Evolutionary conservation across 257 asterid species (phyloP), one percentile per base, ranked within the genome.

Genomic region (Przewalskia tangutica): DNA sequence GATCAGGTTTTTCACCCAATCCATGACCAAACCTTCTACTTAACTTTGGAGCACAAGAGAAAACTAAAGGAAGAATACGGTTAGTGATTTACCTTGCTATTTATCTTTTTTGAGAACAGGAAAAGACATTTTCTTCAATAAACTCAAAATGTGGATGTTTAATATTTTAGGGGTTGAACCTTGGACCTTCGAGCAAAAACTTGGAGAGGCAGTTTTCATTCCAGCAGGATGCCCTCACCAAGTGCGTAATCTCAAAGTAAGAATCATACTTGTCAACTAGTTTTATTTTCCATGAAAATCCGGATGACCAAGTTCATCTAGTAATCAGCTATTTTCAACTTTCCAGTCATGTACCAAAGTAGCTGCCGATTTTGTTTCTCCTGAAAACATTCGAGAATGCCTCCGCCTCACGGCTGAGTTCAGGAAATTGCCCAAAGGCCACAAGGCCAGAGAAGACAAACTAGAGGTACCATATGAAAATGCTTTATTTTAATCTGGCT

Each of bases 141-240:
- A 27, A 81, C 77, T 62, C 79, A 82, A 55, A n/a, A 34, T 27
- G 55, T 67, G 9, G 5, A 9, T 27, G 67, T 59, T 34, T 79
- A 67, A 34, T 18, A 58, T 76, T 84, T 56, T 87, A 95, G 99
- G 97, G 78, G 59, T 95, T 63, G 99, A 94, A 85, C 93, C 99
- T 54, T 95, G 99, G 99, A 92, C 99, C 0, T 95, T 95, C 66
- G 96, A 91, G 83, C 98, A 95, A 83, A 88, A 84, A 80, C 90
- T 94, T 27, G 99, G 99, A 58, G 99, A 95, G 85, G 97, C 99
- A 3, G 96, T 95, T 67, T 93, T 95, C 83, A 93, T 95, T 78
- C 99, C 99, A 16, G 99, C 99, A 23, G 99, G 99, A 9, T 95
- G 99, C 76, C 99, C 99, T 63, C 99, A 95, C 82, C 99, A 95